Conservation (phyloP, 192 early-diverging fungal genomes). For the Coemansia guatemalensis region DNA sequence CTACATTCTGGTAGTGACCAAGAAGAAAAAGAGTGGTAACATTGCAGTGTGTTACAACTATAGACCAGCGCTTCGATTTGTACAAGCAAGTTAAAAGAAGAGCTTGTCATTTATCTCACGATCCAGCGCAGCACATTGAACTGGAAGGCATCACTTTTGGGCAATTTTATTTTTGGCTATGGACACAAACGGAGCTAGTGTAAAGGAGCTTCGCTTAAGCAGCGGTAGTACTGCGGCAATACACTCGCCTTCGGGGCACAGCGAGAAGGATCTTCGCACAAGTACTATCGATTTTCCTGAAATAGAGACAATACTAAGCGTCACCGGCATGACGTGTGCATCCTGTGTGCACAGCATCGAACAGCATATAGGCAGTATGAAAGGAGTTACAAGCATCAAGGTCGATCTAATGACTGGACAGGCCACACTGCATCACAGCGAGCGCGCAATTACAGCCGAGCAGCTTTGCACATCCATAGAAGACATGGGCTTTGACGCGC, state of each 20-base stretch:
- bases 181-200: not conserved
- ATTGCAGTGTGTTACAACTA: too few relatives aligned
- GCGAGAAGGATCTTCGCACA: not conserved
- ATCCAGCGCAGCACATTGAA: not conserved
- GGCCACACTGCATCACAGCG: constrained; percentile 57
- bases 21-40: too few relatives aligned
- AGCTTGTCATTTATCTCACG: not conserved
- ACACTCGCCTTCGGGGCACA: constrained; percentile 13
- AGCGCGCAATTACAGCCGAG: constrained; percentile 19
- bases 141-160: not conserved
- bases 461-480: constrained; percentile 60
- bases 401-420: constrained; percentile 67
- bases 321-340: constrained; percentile 85
- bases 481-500: constrained; percentile 74
- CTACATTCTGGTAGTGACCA: too few relatives aligned
- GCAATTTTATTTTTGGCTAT: not conserved
- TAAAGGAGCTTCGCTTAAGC: not conserved
- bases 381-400: constrained; percentile 57
- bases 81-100: too few relatives aligned
- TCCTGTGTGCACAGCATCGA: constrained; percentile 79
- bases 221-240: constrained; percentile 19
- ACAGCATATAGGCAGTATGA: constrained; percentile 28
- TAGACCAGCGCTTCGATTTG: too few relatives aligned
- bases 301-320: constrained; percentile 52
- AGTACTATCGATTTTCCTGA: constrained; percentile 28